These are phyloP conservation scores for Globisporangium nunn DNA, from an alignment of 352 stramenopile species.

Conservation along the genomic window DNA sequence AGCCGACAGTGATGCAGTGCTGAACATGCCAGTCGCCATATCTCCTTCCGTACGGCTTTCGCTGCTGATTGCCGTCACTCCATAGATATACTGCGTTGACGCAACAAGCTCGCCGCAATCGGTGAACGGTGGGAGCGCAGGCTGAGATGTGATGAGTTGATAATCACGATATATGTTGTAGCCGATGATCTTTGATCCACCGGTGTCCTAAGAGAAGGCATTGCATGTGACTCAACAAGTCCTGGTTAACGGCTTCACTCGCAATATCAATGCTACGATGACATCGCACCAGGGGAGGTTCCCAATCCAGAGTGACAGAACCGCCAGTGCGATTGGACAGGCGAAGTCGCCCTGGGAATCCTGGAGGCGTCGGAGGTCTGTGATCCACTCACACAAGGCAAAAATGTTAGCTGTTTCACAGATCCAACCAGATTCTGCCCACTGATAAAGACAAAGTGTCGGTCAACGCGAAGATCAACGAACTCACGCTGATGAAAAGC, in stretches of 20 bases:
- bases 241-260: too few relatives aligned
- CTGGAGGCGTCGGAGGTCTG: slow-evolving; percentile 29
- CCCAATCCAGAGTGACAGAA: slow-evolving; percentile 34
- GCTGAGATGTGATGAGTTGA: slow-evolving; percentile 19
- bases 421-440: too few relatives aligned
- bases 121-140: slow-evolving; percentile 27
- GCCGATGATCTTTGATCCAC: slow-evolving; percentile 28
- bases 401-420: background rate
- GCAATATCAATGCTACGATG: background rate
- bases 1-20: slow-evolving; percentile 19
- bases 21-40: slow-evolving; percentile 22
- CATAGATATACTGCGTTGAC: slow-evolving; percentile 36
- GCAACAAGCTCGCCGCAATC: slow-evolving; percentile 37
- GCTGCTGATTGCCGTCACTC: slow-evolving; percentile 33
- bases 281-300: slow-evolving; percentile 25
- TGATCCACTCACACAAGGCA: background rate
- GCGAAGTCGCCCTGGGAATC: slow-evolving; percentile 24
- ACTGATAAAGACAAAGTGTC: background rate
- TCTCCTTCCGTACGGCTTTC: slow-evolving; percentile 16
- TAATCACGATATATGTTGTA: slow-evolving; percentile 64
- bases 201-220: slow-evolving; percentile 19
- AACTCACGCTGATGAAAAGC: slow-evolving; percentile 28
- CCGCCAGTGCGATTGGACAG: slow-evolving; percentile 28
- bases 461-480: background rate
- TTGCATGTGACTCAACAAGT: background rate